phyloP scores from a whole-genome alignment of 345 rosid species.

The Atalantia buxifolia region DNA sequence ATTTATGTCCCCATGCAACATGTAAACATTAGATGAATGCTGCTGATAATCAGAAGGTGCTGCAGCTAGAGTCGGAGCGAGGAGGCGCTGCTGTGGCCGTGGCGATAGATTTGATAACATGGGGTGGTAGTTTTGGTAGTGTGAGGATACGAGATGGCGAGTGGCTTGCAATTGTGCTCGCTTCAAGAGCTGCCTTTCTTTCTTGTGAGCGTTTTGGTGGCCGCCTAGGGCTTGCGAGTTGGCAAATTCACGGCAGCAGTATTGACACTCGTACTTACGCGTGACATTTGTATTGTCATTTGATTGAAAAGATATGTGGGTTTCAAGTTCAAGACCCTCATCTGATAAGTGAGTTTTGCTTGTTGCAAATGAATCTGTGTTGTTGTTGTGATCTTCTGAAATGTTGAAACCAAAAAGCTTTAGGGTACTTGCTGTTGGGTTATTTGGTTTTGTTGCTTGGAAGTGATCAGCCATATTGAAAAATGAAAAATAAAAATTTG shows the following conservation, averaged over 20 bases:
- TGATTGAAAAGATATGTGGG: not conserved
- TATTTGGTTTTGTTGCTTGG: constrained; percentile 18
- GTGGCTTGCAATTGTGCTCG: constrained; percentile 69
- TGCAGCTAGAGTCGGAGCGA: constrained; percentile 31
- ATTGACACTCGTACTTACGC: constrained; percentile 88
- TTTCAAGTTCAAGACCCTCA: constrained; percentile 21
- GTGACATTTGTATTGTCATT: constrained; percentile 14
- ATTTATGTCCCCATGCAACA: constrained; percentile 18
- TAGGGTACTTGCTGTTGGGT: constrained; percentile 26
- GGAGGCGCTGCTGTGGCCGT: constrained; percentile 46
- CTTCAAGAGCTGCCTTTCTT: constrained; percentile 81
- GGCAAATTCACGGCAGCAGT: constrained; percentile 85
- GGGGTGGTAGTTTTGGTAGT: constrained; percentile 41
- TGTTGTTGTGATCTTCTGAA: constrained; percentile 24
- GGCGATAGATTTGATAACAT: constrained; percentile 24
- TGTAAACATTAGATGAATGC: constrained; percentile 35
- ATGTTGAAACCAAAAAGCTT: constrained; percentile 71
- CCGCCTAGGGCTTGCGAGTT: constrained; percentile 97
- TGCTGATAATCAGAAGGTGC: constrained; percentile 5
- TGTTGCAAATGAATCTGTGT: not conserved
- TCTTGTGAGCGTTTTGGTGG: constrained; percentile 98
- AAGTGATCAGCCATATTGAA: constrained; percentile 27
- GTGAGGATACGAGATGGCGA: constrained; percentile 26
- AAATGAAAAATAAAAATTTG: not conserved
- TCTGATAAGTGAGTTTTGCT: constrained; percentile 11